Evolutionary conservation across 2,329 filamentous ascomycete genomes (phyloP).

Genomic region (Cladophialophora bantiana): DNA sequence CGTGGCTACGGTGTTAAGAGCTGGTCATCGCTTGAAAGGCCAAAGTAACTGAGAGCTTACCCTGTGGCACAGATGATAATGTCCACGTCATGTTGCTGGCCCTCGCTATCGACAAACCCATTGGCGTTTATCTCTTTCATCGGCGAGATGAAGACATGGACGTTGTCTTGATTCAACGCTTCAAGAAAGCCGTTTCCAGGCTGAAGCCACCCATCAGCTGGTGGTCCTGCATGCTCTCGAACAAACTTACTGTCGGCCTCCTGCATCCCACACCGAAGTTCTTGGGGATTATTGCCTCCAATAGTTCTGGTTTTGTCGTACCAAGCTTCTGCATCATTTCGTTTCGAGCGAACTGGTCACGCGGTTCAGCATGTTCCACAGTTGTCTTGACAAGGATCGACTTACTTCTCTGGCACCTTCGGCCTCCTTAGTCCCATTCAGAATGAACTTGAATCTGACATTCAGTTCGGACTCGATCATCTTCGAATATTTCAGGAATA

Average conservation of each 20-base stretch:
- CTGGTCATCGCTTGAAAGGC: neutral
- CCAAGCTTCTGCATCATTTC: constrained; percentile 46
- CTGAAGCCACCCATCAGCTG: constrained; percentile 30
- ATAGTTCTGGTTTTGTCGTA: constrained; percentile 43
- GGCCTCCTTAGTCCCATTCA: constrained; percentile 58
- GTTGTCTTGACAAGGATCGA: neutral
- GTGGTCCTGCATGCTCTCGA: constrained; percentile 35
- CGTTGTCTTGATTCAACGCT: constrained; percentile 52
- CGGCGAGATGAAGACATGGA: constrained; percentile 50
- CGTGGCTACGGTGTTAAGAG: no score
- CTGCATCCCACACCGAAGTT: constrained; percentile 54
- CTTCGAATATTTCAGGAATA: constrained; percentile 53
- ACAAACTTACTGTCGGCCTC: constrained; percentile 49
- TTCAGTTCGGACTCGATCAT: constrained; percentile 60
- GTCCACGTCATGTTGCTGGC: constrained; percentile 38
- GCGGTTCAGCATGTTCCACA: neutral
- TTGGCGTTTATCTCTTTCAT: constrained; percentile 49
- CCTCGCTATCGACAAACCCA: constrained; percentile 43
- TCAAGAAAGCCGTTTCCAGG: constrained; percentile 39
- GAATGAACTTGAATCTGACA: constrained; percentile 61
- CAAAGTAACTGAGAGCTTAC: constrained; percentile 1
- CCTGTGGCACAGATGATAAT: constrained; percentile 37
- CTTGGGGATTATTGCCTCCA: constrained; percentile 55
- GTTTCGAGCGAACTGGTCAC: constrained; percentile 23
- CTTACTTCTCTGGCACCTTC: constrained; percentile 45